phyloP scores from a whole-genome alignment of 805 yeast species.

The Nakazawaea wyomingensis region DNA sequence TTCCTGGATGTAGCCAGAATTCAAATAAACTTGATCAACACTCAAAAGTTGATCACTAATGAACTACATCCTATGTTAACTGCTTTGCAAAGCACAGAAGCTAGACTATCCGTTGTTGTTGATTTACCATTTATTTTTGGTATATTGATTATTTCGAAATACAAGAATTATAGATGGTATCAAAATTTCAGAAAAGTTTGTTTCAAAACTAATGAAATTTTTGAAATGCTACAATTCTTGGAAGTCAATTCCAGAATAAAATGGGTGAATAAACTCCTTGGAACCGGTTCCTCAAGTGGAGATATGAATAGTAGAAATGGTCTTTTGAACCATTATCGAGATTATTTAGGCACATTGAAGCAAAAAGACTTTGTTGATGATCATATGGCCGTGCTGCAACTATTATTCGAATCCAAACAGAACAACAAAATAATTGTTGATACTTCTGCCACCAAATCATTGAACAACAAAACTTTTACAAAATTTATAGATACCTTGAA shows the following conservation, averaged over 20 bases:
- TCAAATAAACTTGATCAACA: conserved; percentile 31
- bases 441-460: not conserved
- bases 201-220: conserved; percentile 46
- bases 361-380: conserved; percentile 20
- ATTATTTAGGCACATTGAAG: conserved; percentile 30
- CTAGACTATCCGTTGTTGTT: conserved; percentile 34
- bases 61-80: conserved; percentile 28
- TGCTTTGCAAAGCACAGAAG: conserved; percentile 26
- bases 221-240: conserved; percentile 49
- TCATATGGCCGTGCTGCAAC: conserved; percentile 13
- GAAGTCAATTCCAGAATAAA: conserved; percentile 50
- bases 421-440: conserved; percentile 1
- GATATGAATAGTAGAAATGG: conserved; percentile 12
- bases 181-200: conserved; percentile 31
- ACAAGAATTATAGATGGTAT: conserved; percentile 56
- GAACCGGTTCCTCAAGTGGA: conserved; percentile 16
- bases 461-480: conserved; percentile 2
- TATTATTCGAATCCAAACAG: conserved; percentile 1
- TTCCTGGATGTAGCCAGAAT: conserved; percentile 30
- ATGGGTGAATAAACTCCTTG: conserved; percentile 64
- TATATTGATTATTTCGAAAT: conserved; percentile 54
- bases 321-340: conserved; percentile 4
- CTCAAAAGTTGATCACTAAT: conserved; percentile 24
- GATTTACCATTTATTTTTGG: conserved; percentile 75
- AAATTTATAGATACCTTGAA: conserved; percentile 8